Evolutionary conservation across 148 eudicot genomes (phyloP).

Genomic region (Silene latifolia): DNA sequence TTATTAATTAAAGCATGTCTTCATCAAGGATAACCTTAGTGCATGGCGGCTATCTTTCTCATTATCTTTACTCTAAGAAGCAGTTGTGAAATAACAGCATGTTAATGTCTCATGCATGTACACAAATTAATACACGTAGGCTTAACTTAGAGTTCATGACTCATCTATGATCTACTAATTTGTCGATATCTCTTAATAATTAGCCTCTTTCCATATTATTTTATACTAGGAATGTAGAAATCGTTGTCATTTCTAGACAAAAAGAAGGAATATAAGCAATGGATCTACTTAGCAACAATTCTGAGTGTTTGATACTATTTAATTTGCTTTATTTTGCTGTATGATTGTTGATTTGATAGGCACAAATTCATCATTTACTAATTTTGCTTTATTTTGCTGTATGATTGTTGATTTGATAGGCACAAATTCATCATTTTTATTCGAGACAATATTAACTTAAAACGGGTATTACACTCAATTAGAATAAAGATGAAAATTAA

Average conservation of each 20-base stretch:
- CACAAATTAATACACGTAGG: constrained; percentile 4
- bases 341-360: no score
- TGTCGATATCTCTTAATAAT: constrained; percentile 12
- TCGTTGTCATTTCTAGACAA: constrained; percentile 24
- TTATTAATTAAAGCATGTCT: constrained; percentile 12
- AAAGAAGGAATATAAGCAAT: constrained; percentile 20
- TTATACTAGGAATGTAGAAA: neutral
- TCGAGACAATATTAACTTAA: no score
- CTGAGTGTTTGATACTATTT: constrained; percentile 23
- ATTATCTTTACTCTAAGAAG: neutral
- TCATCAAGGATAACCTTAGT: constrained; percentile 15
- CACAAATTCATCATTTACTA: no score
- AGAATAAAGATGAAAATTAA: no score
- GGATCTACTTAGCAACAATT: constrained; percentile 13
- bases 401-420: no score
- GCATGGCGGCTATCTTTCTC: constrained; percentile 25
- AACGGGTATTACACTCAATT: no score
- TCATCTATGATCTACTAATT: constrained; percentile 23
- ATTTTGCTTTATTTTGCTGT: no score
- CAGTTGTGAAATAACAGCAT: no score
- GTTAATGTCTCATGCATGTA: no score
- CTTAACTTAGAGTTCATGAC: constrained; percentile 20
- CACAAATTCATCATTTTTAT: no score
- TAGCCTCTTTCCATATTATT: constrained; percentile 13
- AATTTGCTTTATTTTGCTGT: neutral